A percentile compares a stretch with the other conserved stretches of the same genome.
Evolutionary conservation across 805 yeast species (phyloP).

Genomic region (Priceomyces fermenticarens): DNA sequence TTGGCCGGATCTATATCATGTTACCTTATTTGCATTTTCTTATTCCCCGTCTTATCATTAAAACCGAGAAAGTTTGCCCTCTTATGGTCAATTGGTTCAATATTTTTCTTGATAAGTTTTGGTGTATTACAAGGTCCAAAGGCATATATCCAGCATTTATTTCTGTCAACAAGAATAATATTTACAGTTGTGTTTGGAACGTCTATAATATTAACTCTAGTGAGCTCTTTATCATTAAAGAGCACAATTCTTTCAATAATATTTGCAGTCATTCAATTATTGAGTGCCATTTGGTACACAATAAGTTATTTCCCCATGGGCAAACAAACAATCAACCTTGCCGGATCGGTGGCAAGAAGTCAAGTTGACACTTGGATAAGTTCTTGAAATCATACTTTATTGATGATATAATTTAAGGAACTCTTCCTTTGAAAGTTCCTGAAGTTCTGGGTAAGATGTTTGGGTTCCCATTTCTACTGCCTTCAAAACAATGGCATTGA

Average conservation of each 20-base stretch:
- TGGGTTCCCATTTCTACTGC: slow-evolving; percentile 37
- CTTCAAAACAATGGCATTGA: slow-evolving; percentile 45
- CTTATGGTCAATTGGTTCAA: slow-evolving; percentile 46
- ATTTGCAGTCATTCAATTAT: slow-evolving; percentile 39
- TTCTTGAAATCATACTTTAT: slow-evolving; percentile 13
- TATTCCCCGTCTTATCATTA: slow-evolving; percentile 40
- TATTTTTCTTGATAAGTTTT: slow-evolving; percentile 44
- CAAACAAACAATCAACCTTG: slow-evolving; percentile 39
- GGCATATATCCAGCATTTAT: slow-evolving; percentile 39
- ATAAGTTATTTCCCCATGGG: slow-evolving; percentile 50
- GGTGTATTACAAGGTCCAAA: slow-evolving; percentile 44
- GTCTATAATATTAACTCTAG: slow-evolving; percentile 38
- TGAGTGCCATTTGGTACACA: slow-evolving; percentile 44
- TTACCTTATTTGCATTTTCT: slow-evolving; percentile 40
- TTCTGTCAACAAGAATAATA: slow-evolving; percentile 38
- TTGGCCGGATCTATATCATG: slow-evolving; percentile 42
- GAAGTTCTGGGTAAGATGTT: slow-evolving; percentile 29
- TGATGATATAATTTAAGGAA: slow-evolving; percentile 12
- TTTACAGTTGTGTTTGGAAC: slow-evolving; percentile 37
- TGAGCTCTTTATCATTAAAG: slow-evolving; percentile 33
- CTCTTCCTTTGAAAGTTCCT: slow-evolving; percentile 12
- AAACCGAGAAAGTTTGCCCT: slow-evolving; percentile 46
- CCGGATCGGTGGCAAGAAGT: slow-evolving; percentile 40
- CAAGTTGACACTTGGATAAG: slow-evolving; percentile 45
- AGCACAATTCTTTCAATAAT: slow-evolving; percentile 37